Conservation (phyloP, 2,329 filamentous ascomycete genomes). For the Colletotrichum tanaceti region DNA sequence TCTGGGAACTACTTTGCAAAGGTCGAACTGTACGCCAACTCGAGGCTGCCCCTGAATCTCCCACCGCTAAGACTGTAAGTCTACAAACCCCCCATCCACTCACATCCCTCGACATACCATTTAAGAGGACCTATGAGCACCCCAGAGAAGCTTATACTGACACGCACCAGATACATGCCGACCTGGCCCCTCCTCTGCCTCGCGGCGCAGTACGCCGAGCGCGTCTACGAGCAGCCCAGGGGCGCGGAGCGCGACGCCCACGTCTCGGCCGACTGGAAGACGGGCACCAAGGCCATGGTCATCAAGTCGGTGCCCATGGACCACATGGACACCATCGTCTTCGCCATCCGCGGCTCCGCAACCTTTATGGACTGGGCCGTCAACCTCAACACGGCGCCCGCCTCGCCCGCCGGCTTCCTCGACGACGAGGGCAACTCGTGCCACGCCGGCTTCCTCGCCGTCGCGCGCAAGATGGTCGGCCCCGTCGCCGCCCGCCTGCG, state of each 20-base stretch:
- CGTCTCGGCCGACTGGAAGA: conserved; percentile 76
- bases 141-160: conserved; percentile 39
- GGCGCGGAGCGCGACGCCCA: conserved; percentile 75
- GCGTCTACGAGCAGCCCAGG: conserved; percentile 75
- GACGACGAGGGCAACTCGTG: conserved; percentile 83
- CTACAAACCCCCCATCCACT: not conserved
- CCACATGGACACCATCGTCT: conserved; percentile 81
- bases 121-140: not conserved
- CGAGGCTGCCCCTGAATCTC: conserved; percentile 75
- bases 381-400: conserved; percentile 78
- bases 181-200: conserved; percentile 83
- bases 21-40: conserved; percentile 82
- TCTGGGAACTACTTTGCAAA: conserved; percentile 68
- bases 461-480: conserved; percentile 78
- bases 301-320: conserved; percentile 85
- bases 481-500: conserved; percentile 78
- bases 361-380: conserved; percentile 89
- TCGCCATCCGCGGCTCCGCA: conserved; percentile 84
- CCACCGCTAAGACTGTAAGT: conserved; percentile 74
- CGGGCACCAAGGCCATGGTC: conserved; percentile 86
- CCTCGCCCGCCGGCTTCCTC: conserved; percentile 75
- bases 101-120: not conserved
- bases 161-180: conserved; percentile 69
- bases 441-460: conserved; percentile 82
- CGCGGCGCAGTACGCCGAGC: conserved; percentile 81